Base-by-base conservation (phyloP, 2,329 filamentous ascomycete genomes). In the Beauveria caledonica region DNA sequence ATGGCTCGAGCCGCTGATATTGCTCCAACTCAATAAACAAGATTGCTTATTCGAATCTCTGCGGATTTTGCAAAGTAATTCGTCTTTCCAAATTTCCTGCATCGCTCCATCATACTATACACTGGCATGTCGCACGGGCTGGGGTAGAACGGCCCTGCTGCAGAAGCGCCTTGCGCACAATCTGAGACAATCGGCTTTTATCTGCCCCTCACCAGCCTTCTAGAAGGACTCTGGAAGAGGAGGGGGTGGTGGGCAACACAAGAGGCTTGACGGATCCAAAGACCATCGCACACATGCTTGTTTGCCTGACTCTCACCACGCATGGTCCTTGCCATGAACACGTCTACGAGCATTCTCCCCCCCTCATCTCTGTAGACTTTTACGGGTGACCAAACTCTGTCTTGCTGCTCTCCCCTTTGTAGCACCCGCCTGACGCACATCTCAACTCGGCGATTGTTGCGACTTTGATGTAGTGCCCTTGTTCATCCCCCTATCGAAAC, bases 361-460 rank as follows among this genome's bases (percentile, higher is more conserved):
- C 5, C 29, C 29, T 27, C 25, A 27, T 29, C 48, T 33, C 9
- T 27, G 15, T 23, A 17, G 21, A 9, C 21, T n/a, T 7, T 8
- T 25, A 15, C 53, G 15, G 25, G 19, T 36, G 27, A n/a, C 42
- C 21, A 5, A n/a, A 19, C 15, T 58, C 10, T 19, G 17, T 25
- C 17, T 13, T 58, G 36, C 33, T 44, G 15, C 23, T 42, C 15
- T 49, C 21, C 21, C 45, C 21, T 45, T 44, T n/a, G 56, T 59
- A 15, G 46, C 25, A 51, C 48, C 39, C 48, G 46, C 45, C 25
- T 36, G 13, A n/a, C n/a, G 36, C 25, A n/a, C 25, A n/a, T 52
- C 56, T 59, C 45, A 59, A 59, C 46, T 44, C 39, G 56, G 56
- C 19, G 56, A 59, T 51, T 44, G 46, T 59, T 59, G 56, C 56